phyloP scores from a whole-genome alignment of 31 red algal species.

The Odonthalia washingtoniensis region DNA sequence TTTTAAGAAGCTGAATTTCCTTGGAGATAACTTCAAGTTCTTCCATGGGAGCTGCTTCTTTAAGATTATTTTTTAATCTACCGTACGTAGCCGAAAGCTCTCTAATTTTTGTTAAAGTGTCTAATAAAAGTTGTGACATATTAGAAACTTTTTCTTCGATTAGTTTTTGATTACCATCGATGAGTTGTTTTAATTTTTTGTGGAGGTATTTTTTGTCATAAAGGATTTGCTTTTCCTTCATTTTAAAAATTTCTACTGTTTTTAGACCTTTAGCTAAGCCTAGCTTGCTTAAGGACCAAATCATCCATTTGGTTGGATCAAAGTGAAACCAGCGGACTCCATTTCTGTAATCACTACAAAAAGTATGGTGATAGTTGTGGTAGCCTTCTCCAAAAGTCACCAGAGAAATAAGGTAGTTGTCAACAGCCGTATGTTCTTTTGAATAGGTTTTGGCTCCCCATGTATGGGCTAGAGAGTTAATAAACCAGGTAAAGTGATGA shows the following conservation, averaged over 20 bases:
- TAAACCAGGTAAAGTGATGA: constrained; percentile 65
- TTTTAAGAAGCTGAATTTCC: too few species aligned
- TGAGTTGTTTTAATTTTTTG: too few species aligned
- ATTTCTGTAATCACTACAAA: constrained; percentile 72
- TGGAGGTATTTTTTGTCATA: too few species aligned
- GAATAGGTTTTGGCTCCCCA: constrained; percentile 63
- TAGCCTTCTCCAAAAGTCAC: constrained; percentile 76
- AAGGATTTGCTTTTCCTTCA: not conserved
- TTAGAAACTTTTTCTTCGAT: too few species aligned
- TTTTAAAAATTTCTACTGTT: constrained; percentile 11
- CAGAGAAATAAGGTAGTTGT: constrained; percentile 53
- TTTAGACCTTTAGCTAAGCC: constrained; percentile 1
- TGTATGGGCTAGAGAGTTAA: constrained; percentile 66
- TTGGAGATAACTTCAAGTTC: too few species aligned
- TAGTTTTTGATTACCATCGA: too few species aligned
- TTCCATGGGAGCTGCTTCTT: too few species aligned
- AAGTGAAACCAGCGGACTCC: constrained; percentile 72
- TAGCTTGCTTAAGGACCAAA: constrained; percentile 1
- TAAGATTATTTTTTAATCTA: too few species aligned
- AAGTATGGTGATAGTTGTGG: constrained; percentile 76
- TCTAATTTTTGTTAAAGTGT: too few species aligned
- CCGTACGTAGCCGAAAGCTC: too few species aligned
- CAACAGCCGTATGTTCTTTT: constrained; percentile 47
- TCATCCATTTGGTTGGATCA: constrained; percentile 73
- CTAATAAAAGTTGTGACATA: too few species aligned